A percentile compares a stretch with the other conserved stretches of the same genome.
Conservation (phyloP, 495 filamentous ascomycete species). For the Daldinia grandis region DNA sequence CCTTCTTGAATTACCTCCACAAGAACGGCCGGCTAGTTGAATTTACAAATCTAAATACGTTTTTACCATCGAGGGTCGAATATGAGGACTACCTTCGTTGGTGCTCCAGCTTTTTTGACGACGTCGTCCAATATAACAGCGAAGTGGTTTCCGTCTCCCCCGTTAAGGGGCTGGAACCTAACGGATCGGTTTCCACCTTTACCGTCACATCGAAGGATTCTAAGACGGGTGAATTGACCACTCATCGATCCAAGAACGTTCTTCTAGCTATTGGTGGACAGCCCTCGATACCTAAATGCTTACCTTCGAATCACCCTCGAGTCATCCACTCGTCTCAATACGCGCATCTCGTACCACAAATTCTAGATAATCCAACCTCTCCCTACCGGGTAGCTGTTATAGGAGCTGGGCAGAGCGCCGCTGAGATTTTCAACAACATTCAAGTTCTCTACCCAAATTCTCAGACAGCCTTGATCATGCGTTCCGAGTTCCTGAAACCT, state of each 20-base stretch:
- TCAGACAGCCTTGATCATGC: slow-evolving; percentile 78
- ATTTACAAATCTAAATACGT: slow-evolving; percentile 90
- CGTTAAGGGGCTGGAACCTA: slow-evolving; percentile 44
- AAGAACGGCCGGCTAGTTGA: slow-evolving; percentile 78
- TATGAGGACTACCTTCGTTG: slow-evolving; percentile 96
- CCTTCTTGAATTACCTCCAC: slow-evolving; percentile 94
- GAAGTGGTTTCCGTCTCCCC: slow-evolving; percentile 74
- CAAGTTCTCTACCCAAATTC: slow-evolving; percentile 83
- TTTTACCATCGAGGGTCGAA: slow-evolving; percentile 84
- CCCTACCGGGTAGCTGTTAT: slow-evolving; percentile 82
- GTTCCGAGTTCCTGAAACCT: slow-evolving; percentile 79
- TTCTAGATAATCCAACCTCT: slow-evolving; percentile 65
- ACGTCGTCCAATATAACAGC: slow-evolving; percentile 78
- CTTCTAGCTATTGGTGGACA: slow-evolving; percentile 86
- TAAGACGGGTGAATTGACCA: slow-evolving; percentile 47
- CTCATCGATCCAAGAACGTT: slow-evolving; percentile 73
- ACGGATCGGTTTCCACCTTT: slow-evolving; percentile 58
- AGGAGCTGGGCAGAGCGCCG: slow-evolving; percentile 90
- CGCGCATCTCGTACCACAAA: slow-evolving; percentile 64
- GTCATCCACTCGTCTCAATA: slow-evolving; percentile 94
- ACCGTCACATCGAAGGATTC: slow-evolving; percentile 53
- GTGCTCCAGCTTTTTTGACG: slow-evolving; percentile 83
- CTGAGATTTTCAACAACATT: slow-evolving; percentile 93
- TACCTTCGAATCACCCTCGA: slow-evolving; percentile 67
- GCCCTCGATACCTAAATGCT: slow-evolving; percentile 74